Evolutionary conservation across 2,329 filamentous ascomycete genomes (phyloP).

Genomic region (Drechslerella stenobrocha): DNA sequence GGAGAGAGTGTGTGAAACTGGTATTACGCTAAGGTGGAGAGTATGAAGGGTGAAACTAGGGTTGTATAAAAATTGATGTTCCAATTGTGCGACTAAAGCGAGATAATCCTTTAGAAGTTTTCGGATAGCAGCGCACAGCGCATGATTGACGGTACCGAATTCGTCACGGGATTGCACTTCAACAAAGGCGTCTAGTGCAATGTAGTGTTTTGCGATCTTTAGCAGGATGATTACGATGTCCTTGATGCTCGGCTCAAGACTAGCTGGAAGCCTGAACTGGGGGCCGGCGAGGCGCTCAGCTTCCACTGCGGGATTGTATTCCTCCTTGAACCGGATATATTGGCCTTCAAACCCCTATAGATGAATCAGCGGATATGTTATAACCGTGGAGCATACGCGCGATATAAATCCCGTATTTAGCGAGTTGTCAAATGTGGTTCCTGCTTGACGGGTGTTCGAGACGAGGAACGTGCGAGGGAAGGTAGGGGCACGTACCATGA

Average conservation of each 20-base stretch:
- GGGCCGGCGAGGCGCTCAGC: constrained; percentile 85
- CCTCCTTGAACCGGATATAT: constrained; percentile 82
- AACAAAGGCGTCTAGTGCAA: constrained; percentile 85
- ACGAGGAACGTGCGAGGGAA: not conserved
- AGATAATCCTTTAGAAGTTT: constrained; percentile 92
- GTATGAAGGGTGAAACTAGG: constrained; percentile 88
- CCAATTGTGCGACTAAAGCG: constrained; percentile 86
- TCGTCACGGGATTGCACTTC: constrained; percentile 92
- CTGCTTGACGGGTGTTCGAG: not conserved
- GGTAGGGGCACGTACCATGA: constrained; percentile 64
- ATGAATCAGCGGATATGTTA: not conserved
- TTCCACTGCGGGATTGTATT: constrained; percentile 81
- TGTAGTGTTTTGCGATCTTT: constrained; percentile 91
- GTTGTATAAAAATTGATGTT: constrained; percentile 88
- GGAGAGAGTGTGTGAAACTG: constrained; percentile 85
- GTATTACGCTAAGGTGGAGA: constrained; percentile 85
- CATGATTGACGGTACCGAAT: constrained; percentile 93
- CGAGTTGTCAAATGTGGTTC: too few species aligned
- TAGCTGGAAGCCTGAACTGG: constrained; percentile 74
- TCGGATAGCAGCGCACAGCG: constrained; percentile 89
- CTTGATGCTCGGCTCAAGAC: constrained; percentile 85
- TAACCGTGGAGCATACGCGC: too few species aligned
- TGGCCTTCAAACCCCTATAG: constrained; percentile 82
- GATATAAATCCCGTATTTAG: too few species aligned
- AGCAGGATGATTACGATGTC: constrained; percentile 87